Evolutionary conservation across 2,329 filamentous ascomycete species (phyloP).

Genomic region (Calonectria hongkongensis): DNA sequence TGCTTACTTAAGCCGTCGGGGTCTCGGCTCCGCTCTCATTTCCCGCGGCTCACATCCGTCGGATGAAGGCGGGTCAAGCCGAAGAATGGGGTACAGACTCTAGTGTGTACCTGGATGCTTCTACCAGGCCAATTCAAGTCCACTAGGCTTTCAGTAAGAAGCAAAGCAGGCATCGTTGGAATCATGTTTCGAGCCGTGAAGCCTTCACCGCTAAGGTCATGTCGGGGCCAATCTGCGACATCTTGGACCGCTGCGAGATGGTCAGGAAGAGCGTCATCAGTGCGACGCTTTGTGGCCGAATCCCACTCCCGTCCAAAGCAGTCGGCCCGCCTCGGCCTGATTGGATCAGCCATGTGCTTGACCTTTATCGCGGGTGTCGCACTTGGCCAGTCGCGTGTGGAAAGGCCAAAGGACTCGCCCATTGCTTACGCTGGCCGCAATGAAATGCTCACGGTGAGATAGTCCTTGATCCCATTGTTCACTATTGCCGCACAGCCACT

Average conservation of each 20-base stretch:
- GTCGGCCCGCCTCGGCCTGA: constrained; percentile 8
- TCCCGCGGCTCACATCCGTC: constrained; percentile 7
- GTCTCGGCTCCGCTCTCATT: neutral
- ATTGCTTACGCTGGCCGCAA: constrained; percentile 22
- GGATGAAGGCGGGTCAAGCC: constrained; percentile 13
- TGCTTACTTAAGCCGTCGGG: constrained; percentile 1
- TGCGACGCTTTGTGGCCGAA: neutral
- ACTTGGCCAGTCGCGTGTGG: constrained; percentile 1
- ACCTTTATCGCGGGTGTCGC: constrained; percentile 23
- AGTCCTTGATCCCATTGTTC: no score
- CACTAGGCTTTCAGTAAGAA: neutral
- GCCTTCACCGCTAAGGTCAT: neutral
- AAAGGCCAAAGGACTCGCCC: neutral
- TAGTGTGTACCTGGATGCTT: neutral
- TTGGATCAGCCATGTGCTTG: constrained; percentile 9
- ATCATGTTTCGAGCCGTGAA: neutral
- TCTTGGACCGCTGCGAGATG: neutral
- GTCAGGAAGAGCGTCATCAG: neutral
- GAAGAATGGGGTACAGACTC: neutral
- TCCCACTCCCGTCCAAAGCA: neutral
- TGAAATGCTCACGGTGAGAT: constrained; percentile 28
- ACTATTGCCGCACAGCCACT: neutral
- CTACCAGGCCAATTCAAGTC: neutral
- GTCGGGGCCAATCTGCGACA: neutral
- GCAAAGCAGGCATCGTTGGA: neutral